Base-by-base conservation (phyloP, 2,329 filamentous ascomycete genomes). In the Periconia sp. region DNA sequence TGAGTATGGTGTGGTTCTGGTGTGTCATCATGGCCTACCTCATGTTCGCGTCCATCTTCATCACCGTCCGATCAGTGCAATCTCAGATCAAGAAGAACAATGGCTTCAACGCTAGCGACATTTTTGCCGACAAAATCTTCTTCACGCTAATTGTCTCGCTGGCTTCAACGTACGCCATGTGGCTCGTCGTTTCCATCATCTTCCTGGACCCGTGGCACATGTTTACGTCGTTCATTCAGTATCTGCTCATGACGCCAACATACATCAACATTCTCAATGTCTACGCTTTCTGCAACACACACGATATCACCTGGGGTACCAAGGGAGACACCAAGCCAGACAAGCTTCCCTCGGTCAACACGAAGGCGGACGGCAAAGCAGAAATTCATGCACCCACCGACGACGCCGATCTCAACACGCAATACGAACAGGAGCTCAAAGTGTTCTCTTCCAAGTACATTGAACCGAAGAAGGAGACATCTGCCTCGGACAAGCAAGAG, bases 141-240 rank as follows among this genome's bases (percentile, higher is more conserved):
- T 91, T 94, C 71, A 95, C 90, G 23, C 81, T 99, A 51, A 94
- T 99, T 58, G 84, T 99, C 37, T 96, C 92, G 1, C 82, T 97
- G 61, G 82, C 88, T 61, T 94, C 91, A 9, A 99, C 94, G 0
- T 99, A 94, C 67, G 80, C 95, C 50, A 85, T 99, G 62, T 99
- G 92, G 87, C 81, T 97, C 46, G 74, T 99, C 36, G 88, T 90
- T 0, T 96, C 91, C 7, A 79, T 99, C 54, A 78, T 99, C 56
- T 97, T 97, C 85, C 85, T 97, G 71, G 94, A 99, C 69, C 94
- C 94, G 4, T 99, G 94, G 92, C 94, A 99, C 75, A 97, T 99
- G 91, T 81, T 96, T 70, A 97, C 94, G n/a, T 84, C 75, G 37
- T 90, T 97, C 71, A 71, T 91, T 35, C 94, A 97, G 81, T 99